These are phyloP conservation scores for Mucor indicus DNA, from an alignment of 371 early-diverging fungal species.

Conservation along the genomic window DNA sequence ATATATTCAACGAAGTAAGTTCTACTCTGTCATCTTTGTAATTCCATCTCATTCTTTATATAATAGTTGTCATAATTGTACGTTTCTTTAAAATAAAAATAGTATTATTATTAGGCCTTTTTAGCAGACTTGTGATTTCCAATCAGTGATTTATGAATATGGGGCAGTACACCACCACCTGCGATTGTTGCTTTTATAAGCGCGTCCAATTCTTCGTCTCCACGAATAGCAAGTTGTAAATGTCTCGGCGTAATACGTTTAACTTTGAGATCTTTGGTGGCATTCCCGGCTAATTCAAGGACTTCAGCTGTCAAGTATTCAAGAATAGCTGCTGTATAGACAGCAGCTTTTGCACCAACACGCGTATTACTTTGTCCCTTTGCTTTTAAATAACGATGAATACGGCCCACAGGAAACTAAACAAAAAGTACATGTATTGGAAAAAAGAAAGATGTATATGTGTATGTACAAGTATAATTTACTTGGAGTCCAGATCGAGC, in stretches of 20 bases:
- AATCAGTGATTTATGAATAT: too few relatives aligned
- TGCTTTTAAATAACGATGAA: slow-evolving; percentile 85
- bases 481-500: slow-evolving; percentile 69
- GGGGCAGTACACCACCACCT: slow-evolving; percentile 80
- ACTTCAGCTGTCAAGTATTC: slow-evolving; percentile 94
- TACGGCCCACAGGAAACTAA: slow-evolving; percentile 86
- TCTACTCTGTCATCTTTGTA: neutral
- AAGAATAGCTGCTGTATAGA: slow-evolving; percentile 87
- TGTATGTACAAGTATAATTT: slow-evolving; percentile 6
- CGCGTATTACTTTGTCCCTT: slow-evolving; percentile 76
- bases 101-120: neutral
- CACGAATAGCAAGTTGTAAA: slow-evolving; percentile 87
- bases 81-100: neutral
- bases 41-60: neutral
- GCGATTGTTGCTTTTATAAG: slow-evolving; percentile 90
- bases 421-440: neutral
- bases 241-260: slow-evolving; percentile 90
- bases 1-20: slow-evolving; percentile 28
- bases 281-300: slow-evolving; percentile 89
- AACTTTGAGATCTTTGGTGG: slow-evolving; percentile 85
- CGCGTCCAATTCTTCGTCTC: slow-evolving; percentile 87
- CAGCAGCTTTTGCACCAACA: slow-evolving; percentile 88
- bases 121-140: neutral
- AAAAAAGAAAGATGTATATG: too few relatives aligned
- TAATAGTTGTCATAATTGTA: neutral